These are phyloP conservation scores for Paecilomyces sp. DNA, from an alignment of 2,329 filamentous ascomycete species.

Conservation along the genomic window DNA sequence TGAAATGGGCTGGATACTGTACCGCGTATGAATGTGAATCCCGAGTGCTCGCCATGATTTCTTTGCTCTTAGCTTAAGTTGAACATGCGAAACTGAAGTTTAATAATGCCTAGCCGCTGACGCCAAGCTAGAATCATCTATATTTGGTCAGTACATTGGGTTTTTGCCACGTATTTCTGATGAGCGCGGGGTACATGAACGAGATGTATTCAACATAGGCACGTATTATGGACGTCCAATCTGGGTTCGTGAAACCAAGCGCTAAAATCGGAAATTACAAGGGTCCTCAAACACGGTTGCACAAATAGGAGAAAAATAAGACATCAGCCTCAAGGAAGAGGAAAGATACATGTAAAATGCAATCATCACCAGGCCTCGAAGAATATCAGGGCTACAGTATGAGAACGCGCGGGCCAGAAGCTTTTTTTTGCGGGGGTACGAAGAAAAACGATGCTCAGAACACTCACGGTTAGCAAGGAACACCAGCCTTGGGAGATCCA, in stretches of 20 bases:
- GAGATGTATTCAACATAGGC: not conserved
- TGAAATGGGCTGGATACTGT: slow-evolving; percentile 10
- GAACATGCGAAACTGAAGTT: not conserved
- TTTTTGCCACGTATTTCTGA: not conserved
- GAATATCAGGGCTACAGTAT: not conserved
- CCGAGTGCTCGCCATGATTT: slow-evolving; percentile 30
- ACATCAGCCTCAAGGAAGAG: not conserved
- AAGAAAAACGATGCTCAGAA: not conserved
- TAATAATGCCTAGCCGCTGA: not conserved
- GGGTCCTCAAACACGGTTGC: not conserved
- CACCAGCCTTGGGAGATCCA: not conserved
- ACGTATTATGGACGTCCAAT: not conserved
- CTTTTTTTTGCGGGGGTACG: not conserved
- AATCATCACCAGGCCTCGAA: not conserved
- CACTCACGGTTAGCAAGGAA: not conserved
- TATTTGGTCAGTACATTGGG: not conserved
- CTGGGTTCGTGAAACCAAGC: not conserved
- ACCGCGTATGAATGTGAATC: slow-evolving; percentile 35
- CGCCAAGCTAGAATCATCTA: not conserved
- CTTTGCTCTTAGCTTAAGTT: slow-evolving; percentile 17
- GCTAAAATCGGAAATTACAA: not conserved
- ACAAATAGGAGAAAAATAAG: not conserved
- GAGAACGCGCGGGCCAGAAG: not conserved
- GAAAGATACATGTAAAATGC: not conserved
- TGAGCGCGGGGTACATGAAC: not conserved